Evolutionary conservation across 2,329 filamentous ascomycete genomes (phyloP).

Genomic region (Fusarium dlaminii): DNA sequence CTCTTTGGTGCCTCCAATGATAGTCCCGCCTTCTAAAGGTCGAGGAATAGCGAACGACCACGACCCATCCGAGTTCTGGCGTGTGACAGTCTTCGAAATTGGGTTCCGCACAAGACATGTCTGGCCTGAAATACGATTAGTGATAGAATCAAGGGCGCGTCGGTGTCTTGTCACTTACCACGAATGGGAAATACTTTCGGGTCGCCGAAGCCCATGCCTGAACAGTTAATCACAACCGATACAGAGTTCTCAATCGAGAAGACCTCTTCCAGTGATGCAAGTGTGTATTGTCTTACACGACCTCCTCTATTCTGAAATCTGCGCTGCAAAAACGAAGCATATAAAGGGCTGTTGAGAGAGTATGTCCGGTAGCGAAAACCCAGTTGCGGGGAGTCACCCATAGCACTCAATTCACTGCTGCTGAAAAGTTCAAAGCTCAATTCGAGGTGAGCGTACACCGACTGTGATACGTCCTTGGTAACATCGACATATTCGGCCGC

Average conservation of each 20-base stretch:
- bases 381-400: not conserved
- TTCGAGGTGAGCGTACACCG: not conserved
- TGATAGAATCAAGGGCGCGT: rapidly evolving
- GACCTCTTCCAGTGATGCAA: not conserved
- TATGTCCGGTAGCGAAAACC: conserved; percentile 1
- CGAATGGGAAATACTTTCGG: not conserved
- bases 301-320: not conserved
- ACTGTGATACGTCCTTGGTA: not conserved
- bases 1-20: conserved; percentile 1
- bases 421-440: not conserved
- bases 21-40: not conserved
- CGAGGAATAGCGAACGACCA: conserved; percentile 8
- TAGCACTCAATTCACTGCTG: not conserved
- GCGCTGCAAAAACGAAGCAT: not conserved
- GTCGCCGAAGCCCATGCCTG: not conserved
- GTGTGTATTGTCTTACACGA: not conserved
- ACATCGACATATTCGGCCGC: not conserved
- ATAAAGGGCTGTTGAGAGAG: not conserved
- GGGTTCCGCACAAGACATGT: not conserved
- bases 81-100: not conserved
- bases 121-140: not conserved
- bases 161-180: not conserved
- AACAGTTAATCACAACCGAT: not conserved
- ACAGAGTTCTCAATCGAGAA: not conserved
- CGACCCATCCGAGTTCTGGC: not conserved